Evolutionary conservation across 2,329 filamentous ascomycete genomes (phyloP).

Genomic region (Penicillium sp.): DNA sequence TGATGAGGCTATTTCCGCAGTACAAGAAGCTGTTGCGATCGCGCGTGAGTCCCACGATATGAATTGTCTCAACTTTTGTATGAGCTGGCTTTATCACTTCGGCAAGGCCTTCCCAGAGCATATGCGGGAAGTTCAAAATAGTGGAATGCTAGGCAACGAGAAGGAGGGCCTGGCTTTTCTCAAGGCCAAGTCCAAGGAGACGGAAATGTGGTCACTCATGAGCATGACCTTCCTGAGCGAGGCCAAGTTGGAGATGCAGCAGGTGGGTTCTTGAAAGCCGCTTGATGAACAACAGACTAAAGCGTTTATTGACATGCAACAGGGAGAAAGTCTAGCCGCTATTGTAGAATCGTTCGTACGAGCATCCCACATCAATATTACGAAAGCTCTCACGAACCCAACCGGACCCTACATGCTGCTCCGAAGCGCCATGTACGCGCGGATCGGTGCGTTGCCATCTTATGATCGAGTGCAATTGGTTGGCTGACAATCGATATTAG

Average conservation of each 20-base stretch:
- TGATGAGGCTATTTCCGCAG: conserved; percentile 81
- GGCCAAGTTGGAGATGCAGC: conserved; percentile 69
- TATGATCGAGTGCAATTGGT: neutral
- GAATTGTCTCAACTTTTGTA: conserved; percentile 85
- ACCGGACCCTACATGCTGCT: conserved; percentile 70
- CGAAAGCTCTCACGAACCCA: conserved; percentile 65
- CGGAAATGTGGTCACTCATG: conserved; percentile 77
- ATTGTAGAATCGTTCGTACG: conserved; percentile 75
- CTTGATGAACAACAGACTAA: neutral
- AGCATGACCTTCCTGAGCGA: conserved; percentile 80
- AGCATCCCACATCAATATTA: conserved; percentile 74
- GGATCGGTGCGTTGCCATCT: conserved; percentile 55
- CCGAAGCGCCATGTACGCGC: conserved; percentile 65
- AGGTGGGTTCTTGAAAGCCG: conserved; percentile 48
- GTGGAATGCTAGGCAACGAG: conserved; percentile 68
- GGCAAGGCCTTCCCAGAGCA: conserved; percentile 75
- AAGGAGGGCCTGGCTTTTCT: conserved; percentile 78
- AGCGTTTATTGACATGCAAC: conserved; percentile 13
- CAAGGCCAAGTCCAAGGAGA: conserved; percentile 77
- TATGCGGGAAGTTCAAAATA: conserved; percentile 63
- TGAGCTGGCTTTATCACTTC: conserved; percentile 95
- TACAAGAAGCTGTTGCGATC: conserved; percentile 92
- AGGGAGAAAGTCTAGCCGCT: conserved; percentile 53
- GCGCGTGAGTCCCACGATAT: conserved; percentile 90
- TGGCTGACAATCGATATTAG: conserved; percentile 25